Conservation (phyloP, 768 basidiomycete genomes). For the Fistulinella prunicolor region DNA sequence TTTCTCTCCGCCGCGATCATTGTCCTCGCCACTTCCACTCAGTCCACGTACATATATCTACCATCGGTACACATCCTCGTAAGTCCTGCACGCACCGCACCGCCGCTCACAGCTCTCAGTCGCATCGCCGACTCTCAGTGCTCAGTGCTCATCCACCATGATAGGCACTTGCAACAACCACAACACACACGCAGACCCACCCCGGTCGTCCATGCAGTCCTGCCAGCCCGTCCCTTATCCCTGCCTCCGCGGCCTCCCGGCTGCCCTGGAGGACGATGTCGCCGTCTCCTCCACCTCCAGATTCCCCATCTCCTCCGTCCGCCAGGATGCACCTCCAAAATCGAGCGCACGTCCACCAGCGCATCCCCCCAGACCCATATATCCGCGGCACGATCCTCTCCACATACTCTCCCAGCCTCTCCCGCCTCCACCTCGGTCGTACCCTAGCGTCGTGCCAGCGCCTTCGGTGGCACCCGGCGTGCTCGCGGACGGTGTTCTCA, state of each 20-base stretch:
- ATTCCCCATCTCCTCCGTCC: conserved; percentile 40
- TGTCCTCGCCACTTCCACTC: too few species aligned
- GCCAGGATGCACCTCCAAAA: conserved; percentile 28
- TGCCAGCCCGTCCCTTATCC: conserved; percentile 14
- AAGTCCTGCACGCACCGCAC: too few species aligned
- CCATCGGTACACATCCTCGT: too few species aligned
- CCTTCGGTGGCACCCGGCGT: conserved; percentile 35
- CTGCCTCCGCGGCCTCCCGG: conserved; percentile 8
- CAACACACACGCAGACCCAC: background rate
- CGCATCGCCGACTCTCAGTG: too few species aligned
- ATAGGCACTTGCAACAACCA: conserved; percentile 6
- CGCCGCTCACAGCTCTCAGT: too few species aligned
- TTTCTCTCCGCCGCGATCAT: conserved; percentile 10
- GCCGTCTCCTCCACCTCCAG: conserved; percentile 20
- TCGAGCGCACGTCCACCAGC: conserved; percentile 20
- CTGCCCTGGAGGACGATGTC: conserved; percentile 24
- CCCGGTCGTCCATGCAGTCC: conserved; percentile 18
- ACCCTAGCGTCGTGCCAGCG: conserved; percentile 19
- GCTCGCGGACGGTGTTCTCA: conserved; percentile 40
- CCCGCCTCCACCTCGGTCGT: conserved; percentile 19
- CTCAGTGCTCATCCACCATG: too few species aligned
- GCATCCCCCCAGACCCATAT: conserved; percentile 24
- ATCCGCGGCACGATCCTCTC: conserved; percentile 34
- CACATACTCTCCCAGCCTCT: conserved; percentile 24
- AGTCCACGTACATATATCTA: too few species aligned